Evolutionary conservation across 495 filamentous ascomycete genomes (phyloP), one percentile per base, ranked within the genome.

Genomic region (Podospora bellae-mahoneyi): DNA sequence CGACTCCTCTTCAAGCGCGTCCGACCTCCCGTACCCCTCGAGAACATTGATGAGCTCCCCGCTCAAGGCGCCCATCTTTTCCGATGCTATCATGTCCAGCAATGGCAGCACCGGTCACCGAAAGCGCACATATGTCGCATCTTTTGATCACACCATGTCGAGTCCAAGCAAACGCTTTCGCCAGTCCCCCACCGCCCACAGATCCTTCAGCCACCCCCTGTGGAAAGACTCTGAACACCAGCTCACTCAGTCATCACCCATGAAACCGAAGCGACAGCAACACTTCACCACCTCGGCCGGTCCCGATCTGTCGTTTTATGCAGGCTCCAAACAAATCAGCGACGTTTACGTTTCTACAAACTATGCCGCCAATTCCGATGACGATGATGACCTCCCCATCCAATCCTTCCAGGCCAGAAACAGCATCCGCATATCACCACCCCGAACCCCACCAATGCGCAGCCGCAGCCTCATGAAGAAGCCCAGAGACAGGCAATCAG

Each of bases 191-290:
- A 86, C 83, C 32, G 79, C 81, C 7, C 86, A 85, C 72, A 83
- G 84, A 66, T 84, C 85, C 18, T 83, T 84, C 71, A 84, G 83
- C 30, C 84, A 87, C 63, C 69, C 79, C 1, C 87, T 89, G 0
- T 95, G 91, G 92, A 93, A 91, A 76, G 86, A 82, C 0, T n/a
- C 59, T 69, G 81, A 86, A 27, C 86, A 91, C 72, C 88, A 88
- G 73, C 81, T 94, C 34, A 87, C 91, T 16, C 88, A 94, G 76
- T 96, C 93, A 4, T 96, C 94, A 1, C 93, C 94, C 6, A 86
- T 90, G 66, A 89, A 89, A 68, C 85, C 83, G 57, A 83, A 84
- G 58, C 85, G 87, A 64, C 87, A 91, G 67, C 78, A 84, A 28
- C 86, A 88, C 71, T 91, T 89, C 67, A 85, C 86, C 2, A 86